Evolutionary conservation across 305 asterid species (phyloP).

Genomic region (Fraxinus baroniana): DNA sequence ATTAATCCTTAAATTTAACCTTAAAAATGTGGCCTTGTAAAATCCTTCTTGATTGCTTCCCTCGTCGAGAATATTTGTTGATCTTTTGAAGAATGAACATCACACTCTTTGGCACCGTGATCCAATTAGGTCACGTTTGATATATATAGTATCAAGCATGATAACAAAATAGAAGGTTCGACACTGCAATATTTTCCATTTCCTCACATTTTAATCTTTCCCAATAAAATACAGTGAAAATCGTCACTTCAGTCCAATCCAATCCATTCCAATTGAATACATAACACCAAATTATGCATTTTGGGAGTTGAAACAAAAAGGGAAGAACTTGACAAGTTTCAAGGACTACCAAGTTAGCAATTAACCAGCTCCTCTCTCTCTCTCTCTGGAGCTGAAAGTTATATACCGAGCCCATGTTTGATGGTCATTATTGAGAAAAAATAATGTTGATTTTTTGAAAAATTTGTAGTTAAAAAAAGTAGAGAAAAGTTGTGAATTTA

Average conservation of each 20-base stretch:
- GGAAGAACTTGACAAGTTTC: background rate
- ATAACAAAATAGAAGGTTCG: no score
- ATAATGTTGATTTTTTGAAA: background rate
- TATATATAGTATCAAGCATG: no score
- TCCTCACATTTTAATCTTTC: background rate
- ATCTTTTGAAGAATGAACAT: background rate
- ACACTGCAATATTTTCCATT: no score
- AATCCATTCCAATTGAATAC: background rate
- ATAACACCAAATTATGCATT: background rate
- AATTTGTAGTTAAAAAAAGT: background rate
- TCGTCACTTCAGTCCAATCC: background rate
- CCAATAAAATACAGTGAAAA: background rate
- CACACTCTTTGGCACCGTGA: background rate
- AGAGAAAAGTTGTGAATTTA: background rate
- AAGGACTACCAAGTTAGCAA: background rate
- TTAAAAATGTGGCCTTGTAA: background rate
- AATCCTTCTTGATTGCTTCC: background rate
- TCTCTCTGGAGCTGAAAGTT: background rate
- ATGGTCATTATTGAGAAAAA: background rate
- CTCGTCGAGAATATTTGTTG: background rate
- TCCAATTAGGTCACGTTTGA: background rate
- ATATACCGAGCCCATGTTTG: background rate
- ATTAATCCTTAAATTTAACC: background rate
- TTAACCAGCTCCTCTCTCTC: background rate
- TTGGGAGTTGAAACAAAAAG: background rate